phyloP scores from a whole-genome alignment of 305 asterid species.

The Withania somnifera region DNA sequence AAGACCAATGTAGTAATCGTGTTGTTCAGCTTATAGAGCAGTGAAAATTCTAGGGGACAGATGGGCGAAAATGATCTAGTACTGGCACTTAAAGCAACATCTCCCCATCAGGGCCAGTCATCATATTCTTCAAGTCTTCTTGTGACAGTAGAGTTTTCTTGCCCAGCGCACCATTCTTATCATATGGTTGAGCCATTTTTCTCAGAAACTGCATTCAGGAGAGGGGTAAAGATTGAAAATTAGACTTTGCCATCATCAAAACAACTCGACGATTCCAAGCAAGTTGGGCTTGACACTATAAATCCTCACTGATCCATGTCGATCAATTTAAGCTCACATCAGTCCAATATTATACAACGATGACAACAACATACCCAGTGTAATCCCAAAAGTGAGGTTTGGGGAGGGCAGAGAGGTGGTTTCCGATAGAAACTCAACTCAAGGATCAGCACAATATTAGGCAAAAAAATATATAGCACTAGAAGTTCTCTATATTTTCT shows the following conservation, averaged over 20 bases:
- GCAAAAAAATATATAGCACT: neutral
- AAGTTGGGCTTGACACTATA: neutral
- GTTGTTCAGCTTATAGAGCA: neutral
- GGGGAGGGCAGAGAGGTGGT: too few species aligned
- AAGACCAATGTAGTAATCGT: neutral
- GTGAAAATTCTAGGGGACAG: neutral
- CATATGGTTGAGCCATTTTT: conserved; percentile 98
- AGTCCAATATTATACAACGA: neutral
- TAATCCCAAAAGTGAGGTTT: too few species aligned
- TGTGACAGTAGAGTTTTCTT: conserved; percentile 75
- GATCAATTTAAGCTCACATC: neutral
- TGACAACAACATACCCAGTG: too few species aligned
- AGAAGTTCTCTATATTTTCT: neutral
- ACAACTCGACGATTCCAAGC: neutral
- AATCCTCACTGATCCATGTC: neutral
- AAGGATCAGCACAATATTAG: too few species aligned
- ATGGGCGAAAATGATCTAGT: neutral
- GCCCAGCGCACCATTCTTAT: conserved; percentile 73
- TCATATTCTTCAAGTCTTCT: conserved; percentile 79
- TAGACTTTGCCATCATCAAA: neutral
- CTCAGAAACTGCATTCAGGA: conserved; percentile 53
- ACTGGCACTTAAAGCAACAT: conserved; percentile 34
- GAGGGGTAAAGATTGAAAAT: neutral
- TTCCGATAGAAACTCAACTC: too few species aligned
- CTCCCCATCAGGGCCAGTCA: conserved; percentile 34